A percentile compares a stretch with the other conserved stretches of the same genome.
Conservation (phyloP, 768 basidiomycete genomes). For the Kwoniella botswanensis region DNA sequence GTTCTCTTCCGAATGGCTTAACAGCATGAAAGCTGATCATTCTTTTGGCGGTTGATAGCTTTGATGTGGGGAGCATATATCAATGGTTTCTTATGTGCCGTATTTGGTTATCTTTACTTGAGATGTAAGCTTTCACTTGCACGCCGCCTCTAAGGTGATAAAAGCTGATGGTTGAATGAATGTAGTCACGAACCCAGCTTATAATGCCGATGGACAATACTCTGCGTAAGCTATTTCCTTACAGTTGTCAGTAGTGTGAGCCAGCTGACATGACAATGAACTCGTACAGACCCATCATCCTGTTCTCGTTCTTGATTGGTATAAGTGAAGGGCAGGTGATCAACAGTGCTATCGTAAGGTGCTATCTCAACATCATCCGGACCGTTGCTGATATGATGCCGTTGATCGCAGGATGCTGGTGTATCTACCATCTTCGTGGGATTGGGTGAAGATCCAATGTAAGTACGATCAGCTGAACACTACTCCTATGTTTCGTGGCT, state of each 20-base stretch:
- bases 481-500: neutral
- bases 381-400: neutral
- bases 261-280: neutral
- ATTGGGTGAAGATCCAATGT: conserved; percentile 78
- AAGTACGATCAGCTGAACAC: conserved; percentile 12
- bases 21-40: neutral
- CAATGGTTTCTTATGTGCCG: conserved; percentile 72
- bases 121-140: conserved; percentile 63
- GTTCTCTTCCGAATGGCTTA: neutral
- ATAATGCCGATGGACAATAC: conserved; percentile 75
- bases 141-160: no score
- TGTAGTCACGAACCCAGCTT: conserved; percentile 67
- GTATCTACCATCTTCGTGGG: conserved; percentile 91
- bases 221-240: conserved; percentile 61
- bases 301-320: conserved; percentile 83
- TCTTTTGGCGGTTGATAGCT: conserved; percentile 58
- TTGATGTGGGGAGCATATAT: conserved; percentile 80
- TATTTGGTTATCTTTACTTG: conserved; percentile 79
- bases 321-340: conserved; percentile 60
- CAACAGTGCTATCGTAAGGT: conserved; percentile 45
- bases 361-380: neutral
- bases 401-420: conserved; percentile 66
- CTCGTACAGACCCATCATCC: conserved; percentile 64
- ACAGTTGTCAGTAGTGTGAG: no score
- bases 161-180: conserved; percentile 18